These are phyloP conservation scores for Penicillium sp. DNA, from an alignment of 2,329 filamentous ascomycete genomes.

Conservation along the genomic window DNA sequence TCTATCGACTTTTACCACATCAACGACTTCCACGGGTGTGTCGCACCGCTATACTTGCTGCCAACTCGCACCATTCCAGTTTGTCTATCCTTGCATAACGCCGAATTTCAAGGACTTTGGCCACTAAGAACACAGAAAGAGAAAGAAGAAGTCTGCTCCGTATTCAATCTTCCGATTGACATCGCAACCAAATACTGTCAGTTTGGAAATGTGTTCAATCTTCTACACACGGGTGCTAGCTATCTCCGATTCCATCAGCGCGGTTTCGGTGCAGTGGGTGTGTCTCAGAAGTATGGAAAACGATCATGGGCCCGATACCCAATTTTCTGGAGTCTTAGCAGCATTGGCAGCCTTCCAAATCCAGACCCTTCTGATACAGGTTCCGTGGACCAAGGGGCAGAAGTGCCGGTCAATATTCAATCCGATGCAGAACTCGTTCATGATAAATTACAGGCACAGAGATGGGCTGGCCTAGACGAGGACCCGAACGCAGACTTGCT, in stretches of 20 bases:
- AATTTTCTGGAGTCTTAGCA: conserved; percentile 67
- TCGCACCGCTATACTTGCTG: conserved; percentile 65
- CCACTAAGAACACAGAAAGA: conserved; percentile 64
- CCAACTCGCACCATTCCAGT: conserved; percentile 61
- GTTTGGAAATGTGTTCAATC: conserved; percentile 68
- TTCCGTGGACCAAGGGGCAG: conserved; percentile 51
- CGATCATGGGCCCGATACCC: conserved; percentile 67
- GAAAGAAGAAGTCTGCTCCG: conserved; percentile 62
- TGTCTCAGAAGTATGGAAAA: conserved; percentile 68
- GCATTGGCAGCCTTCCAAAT: conserved; percentile 64
- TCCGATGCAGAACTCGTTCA: conserved; percentile 53
- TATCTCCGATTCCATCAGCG: conserved; percentile 67
- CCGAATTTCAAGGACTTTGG: conserved; percentile 70
- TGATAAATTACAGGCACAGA: conserved; percentile 62
- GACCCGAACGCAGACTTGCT: conserved; percentile 64
- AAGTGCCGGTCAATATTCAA: conserved; percentile 57
- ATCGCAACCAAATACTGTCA: conserved; percentile 63
- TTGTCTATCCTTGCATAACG: conserved; percentile 67
- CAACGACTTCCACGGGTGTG: conserved; percentile 65
- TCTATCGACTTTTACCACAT: conserved; percentile 63
- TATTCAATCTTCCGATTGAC: conserved; percentile 62
- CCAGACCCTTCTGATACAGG: conserved; percentile 65
- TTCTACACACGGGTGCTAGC: conserved; percentile 64
- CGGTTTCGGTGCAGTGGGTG: conserved; percentile 67
- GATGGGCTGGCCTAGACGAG: conserved; percentile 65